Base-by-base conservation (phyloP, 2,329 filamentous ascomycete species). In the Dothistroma pini region DNA sequence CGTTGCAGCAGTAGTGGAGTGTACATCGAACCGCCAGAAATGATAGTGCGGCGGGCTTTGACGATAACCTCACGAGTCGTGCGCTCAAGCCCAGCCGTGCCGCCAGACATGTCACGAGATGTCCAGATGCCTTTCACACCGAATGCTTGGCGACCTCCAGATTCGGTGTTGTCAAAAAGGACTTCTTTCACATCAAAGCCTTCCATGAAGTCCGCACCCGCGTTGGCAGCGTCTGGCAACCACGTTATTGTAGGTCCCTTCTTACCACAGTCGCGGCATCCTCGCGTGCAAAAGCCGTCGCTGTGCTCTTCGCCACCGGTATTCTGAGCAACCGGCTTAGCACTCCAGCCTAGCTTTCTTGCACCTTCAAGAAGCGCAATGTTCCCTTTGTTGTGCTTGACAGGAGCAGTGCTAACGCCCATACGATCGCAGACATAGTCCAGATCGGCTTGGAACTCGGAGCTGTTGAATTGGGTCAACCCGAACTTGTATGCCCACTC, bases 151-250 rank as follows among this genome's bases (percentile, higher is more conserved):
- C 81, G 81, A 41, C 80, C 84, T 32, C 58, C 31, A 6, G 52
- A 53, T 8, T 76, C 78, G 6, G 71, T 72, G 3, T 82, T 78
- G 22, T 86, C 84, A 72, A 96, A 96, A 0, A 89, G 66, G 16
- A 97, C 80, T 62, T 83, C 83, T 12, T 90, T 84, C 0, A 87
- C 89, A 21, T 86, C 76, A 69, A 95, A 91, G 0, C 92, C 92
- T 78, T 97, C 91, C 60, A 96, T 84, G 72, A 96, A 96, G 65
- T 83, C 80, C 0, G 92, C 90, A 0, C 92, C 92, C 0, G 89
- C 86, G 56, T 82, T 82, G 0, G 87, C 89, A 2, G 93, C 92
- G 68, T 92, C 90, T 0, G 90, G 90, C 14, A 97, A 79, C 81
- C 86, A 97, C 7, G 85, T 86, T 25, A 90, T 86, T 0, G 85